Percentiles rank a stretch among this genome's conserved stretches.
phyloP scores from a whole-genome alignment of 768 basidiomycete genomes.

The Fomitopsis pulvina region DNA sequence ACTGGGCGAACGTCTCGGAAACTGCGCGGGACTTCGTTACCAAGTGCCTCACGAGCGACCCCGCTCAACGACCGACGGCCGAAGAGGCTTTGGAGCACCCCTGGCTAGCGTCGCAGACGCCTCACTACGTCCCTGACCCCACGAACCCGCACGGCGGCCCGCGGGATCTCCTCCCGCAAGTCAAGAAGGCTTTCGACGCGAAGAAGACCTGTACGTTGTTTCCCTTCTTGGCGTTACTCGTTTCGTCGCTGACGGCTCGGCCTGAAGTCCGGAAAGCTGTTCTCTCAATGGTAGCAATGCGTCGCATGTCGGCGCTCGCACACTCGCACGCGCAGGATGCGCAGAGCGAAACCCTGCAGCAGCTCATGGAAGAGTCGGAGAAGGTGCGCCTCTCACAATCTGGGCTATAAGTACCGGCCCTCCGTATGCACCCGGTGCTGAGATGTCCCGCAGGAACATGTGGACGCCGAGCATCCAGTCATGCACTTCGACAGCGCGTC shows the following conservation, averaged over 20 bases:
- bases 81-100: conserved; percentile 64
- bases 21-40: conserved; percentile 80
- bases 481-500: conserved; percentile 14
- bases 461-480: conserved; percentile 19
- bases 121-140: conserved; percentile 67
- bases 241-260: conserved; percentile 5
- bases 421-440: neutral
- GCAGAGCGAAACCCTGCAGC: conserved; percentile 47
- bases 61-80: conserved; percentile 72
- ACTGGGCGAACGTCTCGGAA: conserved; percentile 81
- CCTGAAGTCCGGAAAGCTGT: conserved; percentile 80
- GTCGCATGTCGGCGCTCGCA: conserved; percentile 64
- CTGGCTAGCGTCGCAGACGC: conserved; percentile 69
- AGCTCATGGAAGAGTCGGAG: conserved; percentile 80
- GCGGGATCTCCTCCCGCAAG: conserved; percentile 78
- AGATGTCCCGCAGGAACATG: conserved; percentile 12
- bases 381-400: conserved; percentile 31
- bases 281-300: conserved; percentile 79
- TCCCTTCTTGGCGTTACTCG: neutral
- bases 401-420: neutral
- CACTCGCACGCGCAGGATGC: conserved; percentile 34
- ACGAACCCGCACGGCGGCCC: conserved; percentile 50
- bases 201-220: conserved; percentile 65
- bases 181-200: conserved; percentile 87
- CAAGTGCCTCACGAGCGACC: conserved; percentile 82